phyloP scores from a whole-genome alignment of 768 basidiomycete species.

The Suillus alpinus region DNA sequence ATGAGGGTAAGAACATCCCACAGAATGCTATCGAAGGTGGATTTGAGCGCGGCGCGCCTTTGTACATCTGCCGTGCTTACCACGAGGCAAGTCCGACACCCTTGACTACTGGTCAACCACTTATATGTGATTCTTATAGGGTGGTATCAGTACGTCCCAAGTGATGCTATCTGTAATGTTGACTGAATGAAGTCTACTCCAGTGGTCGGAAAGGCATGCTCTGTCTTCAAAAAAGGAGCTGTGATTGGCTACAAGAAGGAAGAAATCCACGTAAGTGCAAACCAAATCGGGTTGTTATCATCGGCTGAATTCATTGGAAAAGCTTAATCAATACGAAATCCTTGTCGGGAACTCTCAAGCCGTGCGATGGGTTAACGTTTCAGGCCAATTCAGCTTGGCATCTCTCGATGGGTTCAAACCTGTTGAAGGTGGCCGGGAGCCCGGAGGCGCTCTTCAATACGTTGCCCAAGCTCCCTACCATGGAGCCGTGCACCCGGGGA shows the following conservation, averaged over 20 bases:
- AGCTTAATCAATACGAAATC: slow-evolving; percentile 66
- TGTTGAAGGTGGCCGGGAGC: slow-evolving; percentile 68
- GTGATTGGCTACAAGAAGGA: slow-evolving; percentile 60
- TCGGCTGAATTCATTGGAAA: slow-evolving; percentile 3
- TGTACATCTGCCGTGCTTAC: slow-evolving; percentile 63
- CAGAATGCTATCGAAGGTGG: slow-evolving; percentile 54
- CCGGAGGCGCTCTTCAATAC: slow-evolving; percentile 57
- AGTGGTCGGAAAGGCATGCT: slow-evolving; percentile 70
- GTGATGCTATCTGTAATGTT: neutral
- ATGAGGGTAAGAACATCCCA: slow-evolving; percentile 59
- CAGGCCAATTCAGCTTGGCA: slow-evolving; percentile 44
- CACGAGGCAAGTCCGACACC: slow-evolving; percentile 42
- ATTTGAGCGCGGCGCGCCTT: slow-evolving; percentile 45
- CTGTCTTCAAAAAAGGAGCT: slow-evolving; percentile 56
- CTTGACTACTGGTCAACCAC: neutral
- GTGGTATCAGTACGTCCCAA: slow-evolving; percentile 47
- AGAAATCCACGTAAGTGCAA: slow-evolving; percentile 52
- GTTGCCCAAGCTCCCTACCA: slow-evolving; percentile 58
- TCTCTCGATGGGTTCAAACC: slow-evolving; percentile 44
- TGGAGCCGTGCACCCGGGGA: slow-evolving; percentile 59
- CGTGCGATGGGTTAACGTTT: slow-evolving; percentile 54
- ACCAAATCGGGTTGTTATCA: neutral
- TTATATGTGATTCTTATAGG: slow-evolving; percentile 33
- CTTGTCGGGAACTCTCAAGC: slow-evolving; percentile 63
- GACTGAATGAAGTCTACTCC: slow-evolving; percentile 6